These are phyloP conservation scores for Pyrus pyrifolia DNA, from an alignment of 306 rosid genomes.

Conservation along the genomic window DNA sequence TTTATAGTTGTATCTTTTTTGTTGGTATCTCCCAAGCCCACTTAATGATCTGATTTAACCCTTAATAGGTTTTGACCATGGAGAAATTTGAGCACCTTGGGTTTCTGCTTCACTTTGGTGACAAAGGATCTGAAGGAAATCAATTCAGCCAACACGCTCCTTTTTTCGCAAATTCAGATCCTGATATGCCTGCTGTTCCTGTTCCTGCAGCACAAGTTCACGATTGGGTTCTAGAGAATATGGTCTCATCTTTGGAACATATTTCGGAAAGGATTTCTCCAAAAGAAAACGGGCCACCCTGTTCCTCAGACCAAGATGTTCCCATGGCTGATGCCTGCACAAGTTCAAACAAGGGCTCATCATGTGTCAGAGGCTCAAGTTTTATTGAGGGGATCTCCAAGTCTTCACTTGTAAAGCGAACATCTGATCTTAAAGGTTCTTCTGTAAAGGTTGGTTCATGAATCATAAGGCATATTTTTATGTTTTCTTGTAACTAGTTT, in stretches of 20 bases:
- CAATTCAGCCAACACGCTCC: conserved; percentile 81
- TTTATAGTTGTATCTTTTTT: neutral
- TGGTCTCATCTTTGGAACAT: conserved; percentile 73
- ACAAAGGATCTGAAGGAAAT: conserved; percentile 68
- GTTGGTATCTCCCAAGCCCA: conserved; percentile 8
- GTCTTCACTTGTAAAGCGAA: conserved; percentile 77
- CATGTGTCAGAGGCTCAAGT: conserved; percentile 63
- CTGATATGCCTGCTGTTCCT: conserved; percentile 98
- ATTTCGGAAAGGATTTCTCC: conserved; percentile 74
- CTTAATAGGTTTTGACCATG: conserved; percentile 76
- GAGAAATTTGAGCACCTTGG: conserved; percentile 93
- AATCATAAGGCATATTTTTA: neutral
- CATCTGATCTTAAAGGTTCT: conserved; percentile 83
- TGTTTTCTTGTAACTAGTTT: neutral
- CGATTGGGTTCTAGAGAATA: conserved; percentile 78
- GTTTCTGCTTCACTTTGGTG: conserved; percentile 84
- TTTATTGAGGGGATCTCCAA: conserved; percentile 91
- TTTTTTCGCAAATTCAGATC: conserved; percentile 95
- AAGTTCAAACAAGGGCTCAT: conserved; percentile 47
- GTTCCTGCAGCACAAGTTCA: conserved; percentile 84
- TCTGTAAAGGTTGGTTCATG: conserved; percentile 72
- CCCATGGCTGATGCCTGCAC: conserved; percentile 89
- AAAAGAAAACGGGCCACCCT: conserved; percentile 77
- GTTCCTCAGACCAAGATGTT: conserved; percentile 81
- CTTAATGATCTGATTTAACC: conserved; percentile 22